A percentile compares a stretch with the other conserved stretches of the same genome.
These are phyloP conservation scores for Phoenix dactylifera DNA, from an alignment of 176 grass and related monocot species.

Conservation along the genomic window DNA sequence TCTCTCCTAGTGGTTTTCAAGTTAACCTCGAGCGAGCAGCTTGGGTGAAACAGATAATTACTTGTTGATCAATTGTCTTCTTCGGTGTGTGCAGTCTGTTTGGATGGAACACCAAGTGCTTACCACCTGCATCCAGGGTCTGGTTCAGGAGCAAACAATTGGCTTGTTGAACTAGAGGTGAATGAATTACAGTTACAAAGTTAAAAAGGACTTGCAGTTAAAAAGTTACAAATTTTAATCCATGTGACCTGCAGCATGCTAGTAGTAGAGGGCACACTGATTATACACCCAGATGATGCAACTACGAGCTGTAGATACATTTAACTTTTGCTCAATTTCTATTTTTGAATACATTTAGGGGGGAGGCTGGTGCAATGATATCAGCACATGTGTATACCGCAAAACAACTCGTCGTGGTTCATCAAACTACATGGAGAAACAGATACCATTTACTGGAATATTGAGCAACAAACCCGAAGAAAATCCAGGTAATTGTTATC, in stretches of 20 bases:
- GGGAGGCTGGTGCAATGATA: conserved; percentile 81
- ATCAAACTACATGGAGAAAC: conserved; percentile 54
- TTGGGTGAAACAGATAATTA: too few relatives aligned
- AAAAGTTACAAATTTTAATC: too few relatives aligned
- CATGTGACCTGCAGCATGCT: too few relatives aligned
- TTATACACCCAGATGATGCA: too few relatives aligned
- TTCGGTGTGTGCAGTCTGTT: conserved; percentile 24
- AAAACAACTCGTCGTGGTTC: conserved; percentile 43
- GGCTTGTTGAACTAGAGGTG: conserved; percentile 64
- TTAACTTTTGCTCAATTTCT: too few relatives aligned
- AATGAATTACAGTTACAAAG: neutral
- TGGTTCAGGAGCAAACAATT: conserved; percentile 45
- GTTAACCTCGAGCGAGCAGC: too few relatives aligned
- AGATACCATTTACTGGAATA: conserved; percentile 57
- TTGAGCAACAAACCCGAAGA: conserved; percentile 43
- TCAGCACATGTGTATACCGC: conserved; percentile 40
- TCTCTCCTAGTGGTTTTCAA: too few relatives aligned
- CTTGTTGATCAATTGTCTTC: too few relatives aligned
- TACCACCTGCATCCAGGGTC: conserved; percentile 56
- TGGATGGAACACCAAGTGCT: conserved; percentile 54
- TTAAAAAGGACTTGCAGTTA: too few relatives aligned
- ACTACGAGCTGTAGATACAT: too few relatives aligned
- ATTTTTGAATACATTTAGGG: conserved; percentile 28
- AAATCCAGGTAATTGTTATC: conserved; percentile 48
- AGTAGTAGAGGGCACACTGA: too few relatives aligned